These are phyloP conservation scores for Eucalyptus guilfoylei DNA, from an alignment of 345 rosid genomes.

Conservation along the genomic window DNA sequence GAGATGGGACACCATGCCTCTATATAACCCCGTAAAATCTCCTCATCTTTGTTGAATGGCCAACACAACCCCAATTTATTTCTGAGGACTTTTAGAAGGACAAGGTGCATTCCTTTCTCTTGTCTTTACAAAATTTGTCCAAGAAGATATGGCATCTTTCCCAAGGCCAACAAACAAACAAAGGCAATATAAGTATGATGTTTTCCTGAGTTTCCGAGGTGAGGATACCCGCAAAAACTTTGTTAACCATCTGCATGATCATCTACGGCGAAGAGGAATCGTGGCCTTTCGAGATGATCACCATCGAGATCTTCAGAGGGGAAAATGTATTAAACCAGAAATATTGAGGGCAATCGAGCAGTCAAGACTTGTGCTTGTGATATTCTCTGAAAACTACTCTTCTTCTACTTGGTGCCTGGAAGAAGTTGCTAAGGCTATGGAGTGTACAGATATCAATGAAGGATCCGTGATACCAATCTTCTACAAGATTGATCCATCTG, in stretches of 20 bases:
- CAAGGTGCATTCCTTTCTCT: background rate
- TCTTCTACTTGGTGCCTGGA: slow-evolving; percentile 3
- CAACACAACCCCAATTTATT: background rate
- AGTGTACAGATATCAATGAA: background rate
- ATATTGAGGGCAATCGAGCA: background rate
- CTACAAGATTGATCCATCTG: background rate
- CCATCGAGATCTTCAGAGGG: background rate
- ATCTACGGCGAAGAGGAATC: background rate
- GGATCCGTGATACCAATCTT: background rate
- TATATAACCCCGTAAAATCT: background rate
- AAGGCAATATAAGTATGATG: background rate
- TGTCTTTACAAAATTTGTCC: background rate
- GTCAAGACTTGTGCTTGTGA: background rate
- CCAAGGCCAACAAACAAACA: background rate
- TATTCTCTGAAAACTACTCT: background rate
- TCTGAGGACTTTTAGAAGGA: background rate
- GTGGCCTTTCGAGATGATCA: background rate
- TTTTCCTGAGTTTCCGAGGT: slow-evolving; percentile 6
- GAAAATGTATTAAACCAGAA: background rate
- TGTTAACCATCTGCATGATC: background rate
- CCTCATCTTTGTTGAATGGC: background rate
- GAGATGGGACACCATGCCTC: background rate
- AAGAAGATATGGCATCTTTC: background rate
- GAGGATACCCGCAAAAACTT: background rate
- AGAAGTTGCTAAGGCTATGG: background rate